Evolutionary conservation across 2,329 filamentous ascomycete genomes (phyloP), one percentile per base, ranked within the genome.

Genomic region (Davidsoniella neocaledoniae): DNA sequence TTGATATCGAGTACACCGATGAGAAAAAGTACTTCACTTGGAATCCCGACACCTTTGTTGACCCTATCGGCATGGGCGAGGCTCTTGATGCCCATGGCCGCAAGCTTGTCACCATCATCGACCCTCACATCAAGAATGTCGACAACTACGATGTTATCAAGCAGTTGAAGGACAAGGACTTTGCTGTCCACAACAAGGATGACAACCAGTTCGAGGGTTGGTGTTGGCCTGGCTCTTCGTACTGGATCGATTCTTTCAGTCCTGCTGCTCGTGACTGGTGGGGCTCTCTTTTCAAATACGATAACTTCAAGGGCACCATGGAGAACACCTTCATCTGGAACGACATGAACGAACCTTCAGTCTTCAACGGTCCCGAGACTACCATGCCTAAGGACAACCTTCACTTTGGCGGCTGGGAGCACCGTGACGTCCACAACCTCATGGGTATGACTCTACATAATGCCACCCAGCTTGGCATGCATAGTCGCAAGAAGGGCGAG

Each of bases 381-480:
- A 96, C 90, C 4, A 96, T 96, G 88, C 91, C 91, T 54, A 95
- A 95, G 66, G 91, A 98, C 69, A 98, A 98, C 62, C 66, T 98
- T 26, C 91, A 98, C 62, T 69, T 83, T 59, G 88, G 77, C 48
- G 77, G 83, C 60, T 98, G 91, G 91, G 91, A 98, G 64, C 91
- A 98, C 63, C 84, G 91, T 55, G 91, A 98, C 61, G 69, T 98
- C 4, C 91, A 98, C 71, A 96, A 98, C 65, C 63, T 96, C 58
- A 91, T 96, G 63, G 91, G 91, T 48, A 74, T 96, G 71, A 95
- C 91, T 2, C 87, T 95, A 64, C 80, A 94, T 64, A 95, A 96
- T 56, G 90, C 91, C 14, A 96, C 90, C 0, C 93, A 83, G 61
- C 73, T 93, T 60, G 91, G 84, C 29, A 68, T 98, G 49, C 66